These are phyloP conservation scores for Fusarium falciforme DNA, from an alignment of 2,329 filamentous ascomycete genomes.

Conservation along the genomic window DNA sequence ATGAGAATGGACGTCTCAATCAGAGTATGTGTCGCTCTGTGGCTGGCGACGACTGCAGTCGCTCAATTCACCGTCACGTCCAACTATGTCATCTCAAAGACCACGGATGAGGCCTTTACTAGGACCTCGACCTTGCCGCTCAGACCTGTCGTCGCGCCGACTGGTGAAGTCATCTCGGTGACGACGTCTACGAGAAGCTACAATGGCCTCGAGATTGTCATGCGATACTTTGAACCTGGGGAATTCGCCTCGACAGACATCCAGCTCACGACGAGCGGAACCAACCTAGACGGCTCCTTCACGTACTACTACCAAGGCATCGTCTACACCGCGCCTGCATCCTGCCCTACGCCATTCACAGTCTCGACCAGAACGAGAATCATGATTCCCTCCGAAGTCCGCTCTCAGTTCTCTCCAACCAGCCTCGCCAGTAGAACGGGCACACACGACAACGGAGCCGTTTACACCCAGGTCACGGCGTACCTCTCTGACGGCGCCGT, in stretches of 20 bases:
- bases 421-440: conserved; percentile 1
- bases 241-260: conserved; percentile 20
- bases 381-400: conserved; percentile 14
- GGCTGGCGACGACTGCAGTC: conserved; percentile 1
- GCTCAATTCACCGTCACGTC: conserved; percentile 33
- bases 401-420: conserved; percentile 15
- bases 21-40: background rate
- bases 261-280: background rate
- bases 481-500: conserved; percentile 21
- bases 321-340: conserved; percentile 41
- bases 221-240: conserved; percentile 20
- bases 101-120: conserved; percentile 10
- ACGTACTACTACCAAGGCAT: conserved; percentile 31
- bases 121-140: conserved; percentile 15
- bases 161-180: conserved; percentile 1
- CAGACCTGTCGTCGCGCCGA: conserved; percentile 21
- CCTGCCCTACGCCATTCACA: conserved; percentile 45
- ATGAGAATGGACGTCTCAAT: background rate
- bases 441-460: conserved; percentile 6
- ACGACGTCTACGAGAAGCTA: conserved; percentile 14
- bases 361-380: conserved; percentile 27
- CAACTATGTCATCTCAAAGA: conserved; percentile 21
- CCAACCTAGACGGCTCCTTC: background rate
- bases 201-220: conserved; percentile 30
- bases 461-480: conserved; percentile 26